Percentiles rank a stretch among this genome's conserved stretches.
Conservation (phyloP, 345 rosid genomes). For the Eucalyptus viminalis region DNA sequence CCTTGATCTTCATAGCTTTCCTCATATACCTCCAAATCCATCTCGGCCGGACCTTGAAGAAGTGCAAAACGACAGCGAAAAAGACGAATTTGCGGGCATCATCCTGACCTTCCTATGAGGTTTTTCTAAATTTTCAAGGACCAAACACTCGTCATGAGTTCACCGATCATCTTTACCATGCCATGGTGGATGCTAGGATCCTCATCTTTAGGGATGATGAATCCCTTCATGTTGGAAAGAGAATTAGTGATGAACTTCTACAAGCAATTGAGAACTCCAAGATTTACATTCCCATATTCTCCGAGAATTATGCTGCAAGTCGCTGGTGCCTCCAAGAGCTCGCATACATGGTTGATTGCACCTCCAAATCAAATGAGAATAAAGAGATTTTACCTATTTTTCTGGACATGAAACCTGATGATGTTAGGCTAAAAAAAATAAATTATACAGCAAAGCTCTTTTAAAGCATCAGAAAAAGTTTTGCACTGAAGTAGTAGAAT, state of each 20-base stretch:
- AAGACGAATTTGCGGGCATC: neutral
- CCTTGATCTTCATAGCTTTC: slow-evolving; percentile 14
- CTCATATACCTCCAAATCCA: slow-evolving; percentile 24
- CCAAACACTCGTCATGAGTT: neutral
- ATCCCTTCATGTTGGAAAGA: neutral
- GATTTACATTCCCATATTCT: neutral
- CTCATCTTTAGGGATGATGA: neutral
- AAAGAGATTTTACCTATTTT: neutral
- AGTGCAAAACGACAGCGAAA: slow-evolving; percentile 34
- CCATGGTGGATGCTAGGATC: neutral
- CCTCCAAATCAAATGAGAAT: neutral
- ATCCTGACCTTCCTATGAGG: slow-evolving; percentile 1
- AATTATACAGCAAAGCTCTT: neutral
- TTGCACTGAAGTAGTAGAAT: neutral
- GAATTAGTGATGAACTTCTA: neutral
- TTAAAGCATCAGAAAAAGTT: neutral
- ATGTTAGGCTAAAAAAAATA: neutral
- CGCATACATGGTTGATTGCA: neutral
- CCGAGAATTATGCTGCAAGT: neutral
- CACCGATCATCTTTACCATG: neutral
- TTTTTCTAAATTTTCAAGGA: slow-evolving; percentile 8
- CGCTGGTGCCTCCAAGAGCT: neutral
- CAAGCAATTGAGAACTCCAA: neutral
- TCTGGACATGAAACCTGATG: neutral
- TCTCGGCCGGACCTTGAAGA: slow-evolving; percentile 25